Percentiles rank a stretch among this genome's conserved stretches.
Evolutionary conservation across 23 red algal species (phyloP).

Genomic region (Gracilariopsis chorda): DNA sequence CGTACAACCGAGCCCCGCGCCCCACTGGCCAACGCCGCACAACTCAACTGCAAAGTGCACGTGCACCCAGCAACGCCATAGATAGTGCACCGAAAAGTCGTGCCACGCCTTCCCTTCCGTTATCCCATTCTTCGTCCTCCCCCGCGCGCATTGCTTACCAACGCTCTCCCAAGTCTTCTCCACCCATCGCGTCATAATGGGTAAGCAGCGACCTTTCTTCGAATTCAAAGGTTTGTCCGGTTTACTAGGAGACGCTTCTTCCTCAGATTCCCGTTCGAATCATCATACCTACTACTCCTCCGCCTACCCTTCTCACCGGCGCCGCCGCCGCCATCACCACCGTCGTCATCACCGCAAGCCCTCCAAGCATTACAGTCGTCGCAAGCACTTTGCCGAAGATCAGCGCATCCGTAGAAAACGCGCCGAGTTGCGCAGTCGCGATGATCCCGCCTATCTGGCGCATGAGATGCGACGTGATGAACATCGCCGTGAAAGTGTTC

Average conservation of each 20-base stretch:
- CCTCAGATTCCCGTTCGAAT: background rate
- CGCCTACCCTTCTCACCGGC: background rate
- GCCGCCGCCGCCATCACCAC: background rate
- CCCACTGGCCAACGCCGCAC: no score
- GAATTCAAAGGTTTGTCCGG: constrained; percentile 12
- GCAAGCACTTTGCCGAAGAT: background rate
- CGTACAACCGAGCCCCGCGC: background rate
- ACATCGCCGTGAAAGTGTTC: background rate
- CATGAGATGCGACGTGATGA: background rate
- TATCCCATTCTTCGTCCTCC: no score
- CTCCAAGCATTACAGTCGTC: background rate
- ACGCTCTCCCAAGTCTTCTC: background rate
- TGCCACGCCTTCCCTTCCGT: no score
- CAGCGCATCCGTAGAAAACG: background rate
- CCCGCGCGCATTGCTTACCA: background rate
- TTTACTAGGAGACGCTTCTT: background rate
- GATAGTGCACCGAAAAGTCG: no score
- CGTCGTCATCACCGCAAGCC: background rate
- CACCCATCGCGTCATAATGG: background rate
- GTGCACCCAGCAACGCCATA: no score
- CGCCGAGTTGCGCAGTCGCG: background rate
- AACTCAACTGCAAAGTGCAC: no score
- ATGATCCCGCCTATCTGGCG: background rate
- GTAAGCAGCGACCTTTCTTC: constrained; percentile 20
- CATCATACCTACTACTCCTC: background rate